phyloP scores from a whole-genome alignment of 164 flowering plant species.

The Cinnamomum micranthum region DNA sequence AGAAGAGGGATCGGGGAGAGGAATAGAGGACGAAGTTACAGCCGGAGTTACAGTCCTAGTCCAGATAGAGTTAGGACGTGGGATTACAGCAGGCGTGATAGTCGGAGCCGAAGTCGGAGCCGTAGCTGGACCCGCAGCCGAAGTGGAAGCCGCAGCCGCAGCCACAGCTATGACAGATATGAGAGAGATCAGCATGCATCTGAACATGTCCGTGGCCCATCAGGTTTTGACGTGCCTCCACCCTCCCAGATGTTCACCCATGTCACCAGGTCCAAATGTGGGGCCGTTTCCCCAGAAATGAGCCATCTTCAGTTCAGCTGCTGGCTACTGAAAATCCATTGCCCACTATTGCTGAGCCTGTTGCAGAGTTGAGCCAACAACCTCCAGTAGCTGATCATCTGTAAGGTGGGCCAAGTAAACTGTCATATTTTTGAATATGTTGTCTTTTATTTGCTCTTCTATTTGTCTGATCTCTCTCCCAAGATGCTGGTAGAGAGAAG shows the following conservation, averaged over 20 bases:
- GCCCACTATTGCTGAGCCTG: conserved; percentile 9
- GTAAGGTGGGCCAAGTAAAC: conserved; percentile 6
- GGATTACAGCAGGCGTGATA: conserved; percentile 35
- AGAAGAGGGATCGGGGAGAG: conserved; percentile 44
- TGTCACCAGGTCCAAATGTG: conserved; percentile 27
- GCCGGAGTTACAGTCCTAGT: conserved; percentile 41
- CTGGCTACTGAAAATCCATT: conserved; percentile 13
- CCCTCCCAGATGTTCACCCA: conserved; percentile 29
- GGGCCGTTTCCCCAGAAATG: conserved; percentile 11
- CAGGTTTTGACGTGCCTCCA: conserved; percentile 14
- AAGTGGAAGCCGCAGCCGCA: conserved; percentile 27
- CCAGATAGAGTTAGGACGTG: conserved; percentile 66
- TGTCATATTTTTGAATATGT: background rate
- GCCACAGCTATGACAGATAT: conserved; percentile 33
- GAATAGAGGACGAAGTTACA: conserved; percentile 56
- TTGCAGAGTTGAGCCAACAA: conserved; percentile 10
- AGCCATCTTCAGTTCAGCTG: conserved; percentile 11
- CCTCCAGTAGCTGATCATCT: conserved; percentile 11
- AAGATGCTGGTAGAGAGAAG: no score
- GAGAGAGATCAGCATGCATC: conserved; percentile 23
- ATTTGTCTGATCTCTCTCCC: background rate
- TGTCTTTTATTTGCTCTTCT: background rate
- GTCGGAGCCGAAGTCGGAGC: conserved; percentile 28
- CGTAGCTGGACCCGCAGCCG: conserved; percentile 31
- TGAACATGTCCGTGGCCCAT: background rate